These are phyloP conservation scores for Trichoderma asperellum DNA, from an alignment of 2,329 filamentous ascomycete species.

Conservation along the genomic window DNA sequence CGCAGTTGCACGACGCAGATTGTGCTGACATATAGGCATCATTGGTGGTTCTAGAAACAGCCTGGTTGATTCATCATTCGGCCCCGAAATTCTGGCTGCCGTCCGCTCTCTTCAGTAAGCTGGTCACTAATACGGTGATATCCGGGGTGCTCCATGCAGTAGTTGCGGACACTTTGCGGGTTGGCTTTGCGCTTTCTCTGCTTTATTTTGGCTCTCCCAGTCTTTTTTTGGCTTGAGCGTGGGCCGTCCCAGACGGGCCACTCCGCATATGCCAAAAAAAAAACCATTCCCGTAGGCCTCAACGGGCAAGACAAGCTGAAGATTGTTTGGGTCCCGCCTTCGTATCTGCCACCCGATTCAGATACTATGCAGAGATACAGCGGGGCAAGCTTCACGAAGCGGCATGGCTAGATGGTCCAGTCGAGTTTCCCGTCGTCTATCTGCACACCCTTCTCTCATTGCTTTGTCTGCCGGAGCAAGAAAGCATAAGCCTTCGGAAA, in stretches of 20 bases:
- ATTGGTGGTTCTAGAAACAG: slow-evolving; percentile 3
- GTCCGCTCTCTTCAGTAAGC: background rate
- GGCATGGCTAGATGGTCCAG: background rate
- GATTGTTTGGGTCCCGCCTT: background rate
- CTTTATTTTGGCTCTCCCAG: slow-evolving; percentile 5
- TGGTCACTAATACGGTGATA: background rate
- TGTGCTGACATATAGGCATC: background rate
- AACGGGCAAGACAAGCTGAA: background rate
- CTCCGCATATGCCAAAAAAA: slow-evolving; percentile 12
- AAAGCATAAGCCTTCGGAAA: slow-evolving; percentile 6
- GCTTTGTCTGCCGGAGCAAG: background rate
- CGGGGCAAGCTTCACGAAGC: background rate
- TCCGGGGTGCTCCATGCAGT: slow-evolving; percentile 1
- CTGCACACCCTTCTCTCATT: background rate
- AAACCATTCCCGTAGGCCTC: slow-evolving; percentile 1
- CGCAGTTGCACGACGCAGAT: background rate
- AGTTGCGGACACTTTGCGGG: slow-evolving; percentile 18
- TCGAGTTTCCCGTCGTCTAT: background rate
- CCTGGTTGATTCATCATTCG: background rate
- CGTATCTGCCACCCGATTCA: background rate
- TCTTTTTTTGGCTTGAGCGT: slow-evolving; percentile 11
- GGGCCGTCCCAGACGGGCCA: slow-evolving; percentile 29
- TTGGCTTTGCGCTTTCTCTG: slow-evolving; percentile 15
- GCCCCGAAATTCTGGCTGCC: background rate
- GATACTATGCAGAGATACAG: background rate